phyloP scores from a whole-genome alignment of 805 yeast genomes.

The Yarrowia bubula region DNA sequence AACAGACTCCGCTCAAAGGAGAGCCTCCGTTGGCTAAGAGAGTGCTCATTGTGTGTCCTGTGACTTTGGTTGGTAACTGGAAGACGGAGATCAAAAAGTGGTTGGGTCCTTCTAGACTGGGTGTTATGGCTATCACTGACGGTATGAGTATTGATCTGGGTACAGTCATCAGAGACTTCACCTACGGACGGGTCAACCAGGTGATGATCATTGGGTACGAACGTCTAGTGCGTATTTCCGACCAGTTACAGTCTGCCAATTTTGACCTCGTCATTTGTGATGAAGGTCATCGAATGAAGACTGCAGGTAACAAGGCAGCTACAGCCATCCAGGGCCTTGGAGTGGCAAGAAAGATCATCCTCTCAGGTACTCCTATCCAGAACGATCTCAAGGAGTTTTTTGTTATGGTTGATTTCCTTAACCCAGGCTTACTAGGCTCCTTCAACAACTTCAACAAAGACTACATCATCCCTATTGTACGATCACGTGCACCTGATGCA shows the following conservation, averaged over 20 bases:
- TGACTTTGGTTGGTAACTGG: constrained; percentile 86
- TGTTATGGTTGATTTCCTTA: constrained; percentile 75
- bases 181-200: constrained; percentile 70
- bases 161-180: constrained; percentile 59
- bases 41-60: constrained; percentile 85
- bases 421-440: constrained; percentile 77
- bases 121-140: constrained; percentile 52
- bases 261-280: constrained; percentile 83
- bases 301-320: constrained; percentile 65
- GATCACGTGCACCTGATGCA: constrained; percentile 64
- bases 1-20: constrained; percentile 39
- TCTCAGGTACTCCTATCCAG: constrained; percentile 93
- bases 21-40: constrained; percentile 49
- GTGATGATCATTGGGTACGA: constrained; percentile 88
- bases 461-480: constrained; percentile 67
- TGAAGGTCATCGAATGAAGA: constrained; percentile 91
- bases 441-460: constrained; percentile 47
- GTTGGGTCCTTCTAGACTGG: constrained; percentile 65
- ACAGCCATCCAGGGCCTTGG: constrained; percentile 58
- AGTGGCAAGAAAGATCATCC: constrained; percentile 56
- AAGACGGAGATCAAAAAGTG: constrained; percentile 82
- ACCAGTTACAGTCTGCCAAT: constrained; percentile 37
- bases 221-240: constrained; percentile 57
- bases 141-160: constrained; percentile 42
- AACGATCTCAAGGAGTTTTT: constrained; percentile 84